These are phyloP conservation scores for Kwoniella botswanensis DNA, from an alignment of 768 basidiomycete genomes.

Conservation along the genomic window DNA sequence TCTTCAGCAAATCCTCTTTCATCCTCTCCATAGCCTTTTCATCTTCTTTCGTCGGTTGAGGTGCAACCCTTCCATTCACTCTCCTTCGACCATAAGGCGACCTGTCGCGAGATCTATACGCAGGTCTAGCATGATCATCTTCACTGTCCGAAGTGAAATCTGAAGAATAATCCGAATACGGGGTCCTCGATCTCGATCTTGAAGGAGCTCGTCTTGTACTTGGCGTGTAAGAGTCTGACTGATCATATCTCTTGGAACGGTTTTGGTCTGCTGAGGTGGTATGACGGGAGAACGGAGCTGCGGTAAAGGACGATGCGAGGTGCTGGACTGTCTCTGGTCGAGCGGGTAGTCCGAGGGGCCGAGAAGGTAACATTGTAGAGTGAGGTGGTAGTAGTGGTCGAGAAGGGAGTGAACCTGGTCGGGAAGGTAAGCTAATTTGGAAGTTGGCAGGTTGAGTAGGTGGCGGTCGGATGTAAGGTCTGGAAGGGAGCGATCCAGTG, in stretches of 20 bases:
- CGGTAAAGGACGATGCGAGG: slow-evolving; percentile 41
- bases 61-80: slow-evolving; percentile 3
- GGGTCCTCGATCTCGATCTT: slow-evolving; percentile 27
- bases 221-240: slow-evolving; percentile 31
- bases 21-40: slow-evolving; percentile 37
- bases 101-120: slow-evolving; percentile 19
- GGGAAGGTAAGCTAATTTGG: slow-evolving; percentile 9
- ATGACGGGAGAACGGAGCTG: slow-evolving; percentile 38
- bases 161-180: slow-evolving; percentile 31
- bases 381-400: slow-evolving; percentile 8
- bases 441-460: background rate
- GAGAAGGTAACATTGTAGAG: slow-evolving; percentile 3
- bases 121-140: slow-evolving; percentile 27
- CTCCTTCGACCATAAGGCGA: slow-evolving; percentile 25
- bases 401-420: slow-evolving; percentile 11
- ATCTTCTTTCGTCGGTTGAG: slow-evolving; percentile 32
- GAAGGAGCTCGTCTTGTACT: slow-evolving; percentile 17
- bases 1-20: slow-evolving; percentile 34
- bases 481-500: slow-evolving; percentile 7
- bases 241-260: slow-evolving; percentile 14
- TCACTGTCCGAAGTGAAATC: slow-evolving; percentile 34
- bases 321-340: slow-evolving; percentile 30
- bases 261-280: background rate
- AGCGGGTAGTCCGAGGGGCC: slow-evolving; percentile 25
- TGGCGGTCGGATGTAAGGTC: slow-evolving; percentile 16